A percentile compares a stretch with the other conserved stretches of the same genome.
Evolutionary conservation across 148 eudicot species (phyloP).

Genomic region (Diospyros kaki): DNA sequence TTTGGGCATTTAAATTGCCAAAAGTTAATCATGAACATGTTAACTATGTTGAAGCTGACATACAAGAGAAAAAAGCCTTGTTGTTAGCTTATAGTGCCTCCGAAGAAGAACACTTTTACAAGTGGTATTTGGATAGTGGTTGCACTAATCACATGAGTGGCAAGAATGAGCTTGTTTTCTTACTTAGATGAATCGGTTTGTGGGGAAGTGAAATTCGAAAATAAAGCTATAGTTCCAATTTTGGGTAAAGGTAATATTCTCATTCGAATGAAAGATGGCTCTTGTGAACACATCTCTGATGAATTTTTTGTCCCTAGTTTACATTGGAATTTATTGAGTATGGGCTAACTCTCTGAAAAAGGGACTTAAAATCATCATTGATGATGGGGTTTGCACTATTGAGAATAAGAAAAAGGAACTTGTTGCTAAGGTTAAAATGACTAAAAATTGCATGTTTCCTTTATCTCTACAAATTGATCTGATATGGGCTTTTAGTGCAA

Average conservation of each 20-base stretch:
- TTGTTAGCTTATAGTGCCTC: too few species aligned
- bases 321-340: background rate
- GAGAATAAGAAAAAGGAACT: background rate
- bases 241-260: conserved; percentile 1
- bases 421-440: background rate
- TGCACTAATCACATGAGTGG: background rate
- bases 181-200: background rate
- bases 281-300: background rate
- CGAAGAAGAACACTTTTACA: too few species aligned
- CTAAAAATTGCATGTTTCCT: background rate
- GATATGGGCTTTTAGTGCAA: background rate
- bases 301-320: background rate
- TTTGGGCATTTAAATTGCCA: too few species aligned
- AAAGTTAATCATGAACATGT: too few species aligned
- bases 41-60: too few species aligned
- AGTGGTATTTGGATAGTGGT: too few species aligned
- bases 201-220: background rate
- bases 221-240: background rate
- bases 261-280: background rate
- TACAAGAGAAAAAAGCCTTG: too few species aligned
- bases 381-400: background rate
- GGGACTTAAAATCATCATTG: background rate
- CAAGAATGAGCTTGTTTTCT: background rate
- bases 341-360: background rate
- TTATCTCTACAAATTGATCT: background rate